Evolutionary conservation across 176 grass and related monocot genomes (phyloP).

Genomic region (Puya raimondii): DNA sequence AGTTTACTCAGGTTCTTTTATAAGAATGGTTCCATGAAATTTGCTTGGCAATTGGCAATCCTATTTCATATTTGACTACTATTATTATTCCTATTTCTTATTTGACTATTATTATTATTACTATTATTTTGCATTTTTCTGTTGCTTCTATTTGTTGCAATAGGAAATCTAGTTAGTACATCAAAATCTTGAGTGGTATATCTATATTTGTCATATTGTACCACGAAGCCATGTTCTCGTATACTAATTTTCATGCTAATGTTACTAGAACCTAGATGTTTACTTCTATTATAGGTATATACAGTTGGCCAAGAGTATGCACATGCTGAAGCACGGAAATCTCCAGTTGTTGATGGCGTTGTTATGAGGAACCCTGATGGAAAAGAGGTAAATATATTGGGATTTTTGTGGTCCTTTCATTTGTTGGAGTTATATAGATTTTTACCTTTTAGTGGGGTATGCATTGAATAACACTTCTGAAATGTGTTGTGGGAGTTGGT

Average conservation of each 20-base stretch:
- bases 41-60: neutral
- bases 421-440: slow-evolving; percentile 12
- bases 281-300: slow-evolving; percentile 55
- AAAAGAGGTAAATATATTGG: slow-evolving; percentile 53
- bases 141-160: neutral
- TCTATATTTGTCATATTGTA: neutral
- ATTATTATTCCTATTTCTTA: neutral
- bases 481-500: no score
- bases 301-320: slow-evolving; percentile 87
- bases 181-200: neutral
- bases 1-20: neutral
- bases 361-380: slow-evolving; percentile 96
- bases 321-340: slow-evolving; percentile 94
- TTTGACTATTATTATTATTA: neutral
- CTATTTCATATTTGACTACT: neutral
- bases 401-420: neutral
- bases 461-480: no score
- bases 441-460: neutral
- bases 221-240: neutral
- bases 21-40: neutral
- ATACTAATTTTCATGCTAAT: neutral
- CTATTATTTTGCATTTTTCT: no score
- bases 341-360: slow-evolving; percentile 95
- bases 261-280: neutral
- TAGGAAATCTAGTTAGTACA: neutral